Conservation (phyloP, 1,139 yeast genomes). For the Sugiyamaella pinicola region DNA sequence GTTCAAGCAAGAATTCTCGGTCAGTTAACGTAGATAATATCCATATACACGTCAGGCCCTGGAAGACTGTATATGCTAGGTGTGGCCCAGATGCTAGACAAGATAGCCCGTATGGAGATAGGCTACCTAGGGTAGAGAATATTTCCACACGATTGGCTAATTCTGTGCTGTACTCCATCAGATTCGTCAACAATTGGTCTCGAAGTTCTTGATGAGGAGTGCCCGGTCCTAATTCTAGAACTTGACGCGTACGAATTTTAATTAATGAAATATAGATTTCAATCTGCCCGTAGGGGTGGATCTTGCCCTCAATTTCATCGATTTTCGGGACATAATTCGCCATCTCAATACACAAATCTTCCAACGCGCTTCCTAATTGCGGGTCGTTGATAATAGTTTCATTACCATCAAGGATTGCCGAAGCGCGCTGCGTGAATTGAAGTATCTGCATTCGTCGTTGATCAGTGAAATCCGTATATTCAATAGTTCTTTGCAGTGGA, state of each 20-base stretch:
- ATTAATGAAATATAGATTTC: constrained; percentile 16
- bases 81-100: constrained; percentile 16
- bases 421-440: constrained; percentile 4
- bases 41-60: constrained; percentile 19
- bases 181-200: constrained; percentile 4
- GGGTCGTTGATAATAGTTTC: not conserved
- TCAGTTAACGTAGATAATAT: constrained; percentile 14
- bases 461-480: constrained; percentile 11
- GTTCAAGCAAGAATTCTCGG: constrained; percentile 14
- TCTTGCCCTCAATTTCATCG: constrained; percentile 16
- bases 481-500: constrained; percentile 14
- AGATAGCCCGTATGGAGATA: constrained; percentile 15
- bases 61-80: constrained; percentile 18
- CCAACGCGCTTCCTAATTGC: constrained; percentile 5
- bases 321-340: constrained; percentile 10
- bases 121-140: constrained; percentile 14
- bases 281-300: constrained; percentile 22
- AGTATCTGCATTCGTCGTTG: constrained; percentile 15
- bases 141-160: constrained; percentile 18
- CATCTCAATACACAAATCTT: constrained; percentile 15
- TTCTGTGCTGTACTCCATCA: constrained; percentile 11
- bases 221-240: constrained; percentile 13
- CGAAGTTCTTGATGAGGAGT: constrained; percentile 8
- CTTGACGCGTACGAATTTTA: constrained; percentile 17
- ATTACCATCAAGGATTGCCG: constrained; percentile 8